Percentiles rank a stretch among this genome's conserved stretches.
phyloP scores from a whole-genome alignment of 257 asterid species.

The Thymus mandschuricus region DNA sequence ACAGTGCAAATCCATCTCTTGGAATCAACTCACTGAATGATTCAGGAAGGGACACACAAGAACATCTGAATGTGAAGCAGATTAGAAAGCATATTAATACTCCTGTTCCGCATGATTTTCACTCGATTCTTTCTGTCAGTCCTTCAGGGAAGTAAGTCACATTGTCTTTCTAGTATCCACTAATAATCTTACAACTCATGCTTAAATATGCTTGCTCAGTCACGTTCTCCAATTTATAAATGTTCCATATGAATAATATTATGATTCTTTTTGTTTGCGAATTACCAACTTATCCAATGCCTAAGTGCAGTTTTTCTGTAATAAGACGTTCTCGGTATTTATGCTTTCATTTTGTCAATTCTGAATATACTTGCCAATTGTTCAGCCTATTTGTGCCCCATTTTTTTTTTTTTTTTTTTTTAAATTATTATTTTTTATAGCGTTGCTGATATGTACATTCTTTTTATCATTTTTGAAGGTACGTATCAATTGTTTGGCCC shows the following conservation, averaged over 20 bases:
- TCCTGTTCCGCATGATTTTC: conserved; percentile 93
- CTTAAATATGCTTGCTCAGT: conserved; percentile 5
- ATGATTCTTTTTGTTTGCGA: too few species aligned
- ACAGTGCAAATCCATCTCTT: conserved; percentile 68
- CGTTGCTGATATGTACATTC: conserved; percentile 5
- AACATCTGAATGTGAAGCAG: conserved; percentile 87
- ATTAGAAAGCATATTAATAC: conserved; percentile 77
- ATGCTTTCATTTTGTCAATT: too few species aligned
- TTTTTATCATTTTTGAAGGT: conserved; percentile 58
- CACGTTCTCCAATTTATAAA: conserved; percentile 4
- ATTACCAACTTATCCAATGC: too few species aligned
- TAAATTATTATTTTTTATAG: too few species aligned
- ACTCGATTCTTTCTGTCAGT: conserved; percentile 85
- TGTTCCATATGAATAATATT: too few species aligned
- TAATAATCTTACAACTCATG: conserved; percentile 10
- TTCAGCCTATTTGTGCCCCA: too few species aligned
- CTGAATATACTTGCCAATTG: too few species aligned
- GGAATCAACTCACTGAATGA: conserved; percentile 61
- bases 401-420: too few species aligned
- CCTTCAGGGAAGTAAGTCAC: conserved; percentile 93
- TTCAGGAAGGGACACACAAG: conserved; percentile 72
- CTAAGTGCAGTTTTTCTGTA: too few species aligned
- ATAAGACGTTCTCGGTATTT: too few species aligned
- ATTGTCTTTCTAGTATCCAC: neutral
- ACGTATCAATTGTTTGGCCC: conserved; percentile 88